A percentile compares a stretch with the other conserved stretches of the same genome.
phyloP scores from a whole-genome alignment of 148 eudicot genomes.

The Arctostaphylos glauca region DNA sequence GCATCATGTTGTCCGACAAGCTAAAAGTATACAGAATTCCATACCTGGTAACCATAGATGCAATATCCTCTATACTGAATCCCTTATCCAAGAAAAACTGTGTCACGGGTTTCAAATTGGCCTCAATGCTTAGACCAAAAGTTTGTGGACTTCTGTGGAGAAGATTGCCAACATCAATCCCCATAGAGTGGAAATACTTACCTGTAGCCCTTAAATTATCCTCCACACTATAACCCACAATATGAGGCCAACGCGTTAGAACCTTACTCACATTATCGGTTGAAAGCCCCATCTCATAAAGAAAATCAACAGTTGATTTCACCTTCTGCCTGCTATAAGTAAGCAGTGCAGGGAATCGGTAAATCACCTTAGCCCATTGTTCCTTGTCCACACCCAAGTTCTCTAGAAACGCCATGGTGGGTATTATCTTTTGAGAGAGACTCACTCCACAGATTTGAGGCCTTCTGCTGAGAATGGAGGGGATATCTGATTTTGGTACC shows the following conservation, averaged over 20 bases:
- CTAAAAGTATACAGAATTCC: conserved; percentile 72
- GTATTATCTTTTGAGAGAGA: conserved; percentile 75
- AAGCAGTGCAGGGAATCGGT: conserved; percentile 78
- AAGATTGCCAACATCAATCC: conserved; percentile 57
- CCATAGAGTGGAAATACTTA: conserved; percentile 32
- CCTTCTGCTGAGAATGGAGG: conserved; percentile 60
- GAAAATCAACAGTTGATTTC: conserved; percentile 65
- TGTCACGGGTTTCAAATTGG: conserved; percentile 69
- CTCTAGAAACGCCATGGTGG: conserved; percentile 76
- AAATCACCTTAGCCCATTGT: conserved; percentile 78
- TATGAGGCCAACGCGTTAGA: conserved; percentile 71
- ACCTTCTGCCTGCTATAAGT: conserved; percentile 72
- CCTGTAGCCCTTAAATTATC: conserved; percentile 70
- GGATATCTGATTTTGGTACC: conserved; percentile 64
- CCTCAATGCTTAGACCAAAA: conserved; percentile 72
- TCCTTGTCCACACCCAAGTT: conserved; percentile 68
- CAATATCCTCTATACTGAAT: conserved; percentile 50
- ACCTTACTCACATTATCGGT: conserved; percentile 57
- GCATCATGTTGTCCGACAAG: conserved; percentile 55
- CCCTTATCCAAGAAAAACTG: conserved; percentile 69
- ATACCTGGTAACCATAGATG: conserved; percentile 61
- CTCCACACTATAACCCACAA: conserved; percentile 78
- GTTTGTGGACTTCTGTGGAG: conserved; percentile 65
- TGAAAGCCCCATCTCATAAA: conserved; percentile 76
- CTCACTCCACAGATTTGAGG: conserved; percentile 86